phyloP scores from a whole-genome alignment of 768 basidiomycete species.

The Chalciporus pseudorubinellus region DNA sequence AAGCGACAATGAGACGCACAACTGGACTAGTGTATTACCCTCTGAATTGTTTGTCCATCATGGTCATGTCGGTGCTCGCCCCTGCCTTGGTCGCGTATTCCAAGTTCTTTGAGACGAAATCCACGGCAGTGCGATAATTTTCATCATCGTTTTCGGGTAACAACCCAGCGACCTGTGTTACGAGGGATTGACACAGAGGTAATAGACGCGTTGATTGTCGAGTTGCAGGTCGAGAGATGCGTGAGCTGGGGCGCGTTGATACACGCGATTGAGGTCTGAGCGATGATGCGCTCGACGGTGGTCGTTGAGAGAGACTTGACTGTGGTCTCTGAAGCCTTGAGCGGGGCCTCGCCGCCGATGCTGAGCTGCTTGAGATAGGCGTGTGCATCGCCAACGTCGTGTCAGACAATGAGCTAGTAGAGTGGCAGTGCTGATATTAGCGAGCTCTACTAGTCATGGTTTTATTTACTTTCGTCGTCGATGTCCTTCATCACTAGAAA shows the following conservation, averaged over 20 bases:
- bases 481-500: slow-evolving; percentile 19
- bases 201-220: slow-evolving; percentile 49
- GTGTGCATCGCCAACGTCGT: slow-evolving; percentile 17
- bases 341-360: slow-evolving; percentile 15
- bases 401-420: too few relatives aligned
- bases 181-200: slow-evolving; percentile 54
- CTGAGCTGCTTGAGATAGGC: slow-evolving; percentile 13
- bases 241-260: slow-evolving; percentile 41
- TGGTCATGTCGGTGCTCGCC: slow-evolving; percentile 52
- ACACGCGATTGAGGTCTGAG: slow-evolving; percentile 34
- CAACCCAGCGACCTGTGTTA: slow-evolving; percentile 53
- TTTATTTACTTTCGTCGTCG: too few relatives aligned
- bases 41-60: slow-evolving; percentile 49
- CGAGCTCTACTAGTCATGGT: not conserved
- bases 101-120: slow-evolving; percentile 56
- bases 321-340: slow-evolving; percentile 29
- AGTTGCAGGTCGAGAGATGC: slow-evolving; percentile 50
- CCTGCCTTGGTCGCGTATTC: slow-evolving; percentile 60
- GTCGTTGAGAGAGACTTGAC: slow-evolving; percentile 40
- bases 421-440: slow-evolving; percentile 11
- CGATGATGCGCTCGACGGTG: slow-evolving; percentile 42
- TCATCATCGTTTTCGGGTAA: slow-evolving; percentile 40
- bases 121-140: slow-evolving; percentile 48
- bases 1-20: not conserved
- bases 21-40: slow-evolving; percentile 42